Evolutionary conservation across 441 rosid species (phyloP).

Genomic region (Bruguiera hainesii): DNA sequence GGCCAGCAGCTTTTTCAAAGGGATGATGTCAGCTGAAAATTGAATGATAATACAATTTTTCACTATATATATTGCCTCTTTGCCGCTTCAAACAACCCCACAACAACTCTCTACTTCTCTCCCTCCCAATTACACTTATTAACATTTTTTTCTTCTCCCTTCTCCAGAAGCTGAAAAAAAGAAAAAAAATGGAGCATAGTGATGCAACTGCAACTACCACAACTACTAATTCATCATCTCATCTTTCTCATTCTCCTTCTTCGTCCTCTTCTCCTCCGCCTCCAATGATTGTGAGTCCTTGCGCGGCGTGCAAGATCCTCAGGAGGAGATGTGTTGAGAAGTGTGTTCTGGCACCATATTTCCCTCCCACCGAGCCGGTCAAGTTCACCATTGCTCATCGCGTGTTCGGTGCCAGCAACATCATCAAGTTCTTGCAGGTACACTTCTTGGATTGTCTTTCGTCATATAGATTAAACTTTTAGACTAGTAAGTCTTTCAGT

Average conservation of each 20-base stretch:
- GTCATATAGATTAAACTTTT: background rate
- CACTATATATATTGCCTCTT: background rate
- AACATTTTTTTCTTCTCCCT: background rate
- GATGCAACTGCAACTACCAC: background rate
- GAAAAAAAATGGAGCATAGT: background rate
- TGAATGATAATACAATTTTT: background rate
- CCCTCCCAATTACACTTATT: background rate
- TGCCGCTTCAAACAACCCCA: background rate
- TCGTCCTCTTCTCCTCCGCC: slow-evolving; percentile 9
- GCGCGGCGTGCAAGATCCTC: slow-evolving; percentile 77
- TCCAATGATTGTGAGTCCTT: slow-evolving; percentile 46
- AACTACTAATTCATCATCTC: background rate
- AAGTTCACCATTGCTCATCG: slow-evolving; percentile 77
- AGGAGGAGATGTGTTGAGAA: slow-evolving; percentile 61
- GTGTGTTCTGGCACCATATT: slow-evolving; percentile 65
- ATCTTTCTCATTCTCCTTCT: slow-evolving; percentile 1
- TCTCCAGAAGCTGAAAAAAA: background rate
- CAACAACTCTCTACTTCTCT: background rate
- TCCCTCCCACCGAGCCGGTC: slow-evolving; percentile 60
- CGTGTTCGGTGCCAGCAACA: slow-evolving; percentile 72
- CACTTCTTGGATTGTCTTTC: slow-evolving; percentile 16
- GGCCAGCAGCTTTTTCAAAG: too few species aligned
- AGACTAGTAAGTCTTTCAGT: background rate
- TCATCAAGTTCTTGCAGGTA: slow-evolving; percentile 75
- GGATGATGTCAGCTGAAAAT: too few species aligned